These are phyloP conservation scores for Trichoderma atrobrunneum DNA, from an alignment of 2,329 filamentous ascomycete species.

Conservation along the genomic window DNA sequence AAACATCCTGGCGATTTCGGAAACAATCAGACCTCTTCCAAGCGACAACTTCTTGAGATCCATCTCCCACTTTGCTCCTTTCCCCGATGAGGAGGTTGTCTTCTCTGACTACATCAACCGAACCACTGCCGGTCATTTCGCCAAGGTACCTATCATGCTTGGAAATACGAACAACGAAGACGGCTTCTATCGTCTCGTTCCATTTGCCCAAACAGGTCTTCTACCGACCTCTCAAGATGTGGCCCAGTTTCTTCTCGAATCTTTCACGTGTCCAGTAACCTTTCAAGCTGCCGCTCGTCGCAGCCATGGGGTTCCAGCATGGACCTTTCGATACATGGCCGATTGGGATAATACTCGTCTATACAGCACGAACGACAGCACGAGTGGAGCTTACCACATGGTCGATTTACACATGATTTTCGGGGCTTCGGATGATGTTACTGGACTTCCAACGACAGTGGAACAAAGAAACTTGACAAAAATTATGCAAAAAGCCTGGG, in stretches of 20 bases:
- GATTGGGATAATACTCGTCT: neutral
- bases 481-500: neutral
- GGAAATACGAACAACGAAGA: slow-evolving; percentile 1
- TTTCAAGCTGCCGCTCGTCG: neutral
- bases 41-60: neutral
- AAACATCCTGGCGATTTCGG: neutral
- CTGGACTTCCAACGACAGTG: neutral
- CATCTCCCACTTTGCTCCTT: neutral
- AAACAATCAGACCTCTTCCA: neutral
- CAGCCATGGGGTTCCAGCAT: neutral
- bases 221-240: neutral
- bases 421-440: neutral
- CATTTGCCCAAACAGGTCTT: neutral
- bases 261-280: neutral
- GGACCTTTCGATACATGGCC: neutral
- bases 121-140: neutral
- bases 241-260: neutral
- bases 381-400: neutral
- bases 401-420: neutral
- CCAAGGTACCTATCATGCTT: neutral
- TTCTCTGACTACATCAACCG: neutral
- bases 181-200: neutral
- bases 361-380: neutral
- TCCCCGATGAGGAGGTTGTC: neutral
- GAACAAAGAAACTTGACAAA: neutral